phyloP scores from a whole-genome alignment of 768 basidiomycete species.

The Suillus subalutaceus region DNA sequence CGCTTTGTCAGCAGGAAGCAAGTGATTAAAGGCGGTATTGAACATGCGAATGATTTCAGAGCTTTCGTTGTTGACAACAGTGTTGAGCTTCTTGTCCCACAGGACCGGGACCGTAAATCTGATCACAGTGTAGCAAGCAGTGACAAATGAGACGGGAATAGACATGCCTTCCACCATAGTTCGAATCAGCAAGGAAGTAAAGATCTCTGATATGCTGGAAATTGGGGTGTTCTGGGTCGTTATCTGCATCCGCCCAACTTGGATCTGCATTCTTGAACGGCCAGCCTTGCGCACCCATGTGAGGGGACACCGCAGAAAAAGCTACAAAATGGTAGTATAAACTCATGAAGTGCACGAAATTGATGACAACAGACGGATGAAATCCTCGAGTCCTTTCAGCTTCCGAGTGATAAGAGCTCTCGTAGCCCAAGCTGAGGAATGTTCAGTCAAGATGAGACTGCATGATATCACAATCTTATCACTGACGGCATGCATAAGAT shows the following conservation, averaged over 20 bases:
- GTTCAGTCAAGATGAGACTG: neutral
- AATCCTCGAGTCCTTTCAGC: constrained; percentile 87
- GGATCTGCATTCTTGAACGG: constrained; percentile 73
- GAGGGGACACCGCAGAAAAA: constrained; percentile 82
- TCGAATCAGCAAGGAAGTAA: constrained; percentile 74
- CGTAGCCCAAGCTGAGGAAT: constrained; percentile 82
- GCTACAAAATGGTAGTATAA: constrained; percentile 42
- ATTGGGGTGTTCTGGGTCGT: constrained; percentile 67
- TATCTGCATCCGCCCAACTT: constrained; percentile 68
- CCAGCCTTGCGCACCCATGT: constrained; percentile 86
- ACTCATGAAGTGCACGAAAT: neutral
- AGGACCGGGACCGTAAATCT: constrained; percentile 89
- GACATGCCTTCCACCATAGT: constrained; percentile 68
- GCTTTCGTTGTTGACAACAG: constrained; percentile 95
- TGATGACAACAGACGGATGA: constrained; percentile 62
- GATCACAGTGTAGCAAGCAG: neutral
- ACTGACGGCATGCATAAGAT: constrained; percentile 81
- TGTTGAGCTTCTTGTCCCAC: constrained; percentile 88
- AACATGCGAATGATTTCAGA: constrained; percentile 95
- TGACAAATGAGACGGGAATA: neutral
- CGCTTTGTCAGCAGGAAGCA: constrained; percentile 67
- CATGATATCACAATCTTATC: neutral
- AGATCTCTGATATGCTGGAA: constrained; percentile 80
- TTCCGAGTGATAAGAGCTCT: constrained; percentile 86
- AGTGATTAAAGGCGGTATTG: constrained; percentile 81